These are phyloP conservation scores for Cytospora chrysosperma DNA, from an alignment of 2,329 filamentous ascomycete species.

Conservation along the genomic window DNA sequence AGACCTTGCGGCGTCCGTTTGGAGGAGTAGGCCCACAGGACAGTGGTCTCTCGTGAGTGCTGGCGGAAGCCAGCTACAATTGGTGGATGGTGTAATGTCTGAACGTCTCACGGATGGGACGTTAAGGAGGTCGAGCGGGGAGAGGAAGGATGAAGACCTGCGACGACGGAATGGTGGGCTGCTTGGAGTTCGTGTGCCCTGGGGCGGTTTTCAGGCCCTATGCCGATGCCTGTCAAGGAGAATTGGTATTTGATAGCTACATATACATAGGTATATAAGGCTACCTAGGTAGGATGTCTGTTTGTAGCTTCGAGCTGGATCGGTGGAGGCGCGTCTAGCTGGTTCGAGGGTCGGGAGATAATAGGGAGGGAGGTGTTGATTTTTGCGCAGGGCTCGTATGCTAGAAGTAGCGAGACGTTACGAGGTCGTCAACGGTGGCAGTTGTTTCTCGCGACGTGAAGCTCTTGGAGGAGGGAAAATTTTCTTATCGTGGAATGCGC, in stretches of 20 bases:
- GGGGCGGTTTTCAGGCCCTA: slow-evolving; percentile 52
- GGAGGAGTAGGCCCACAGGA: slow-evolving; percentile 97
- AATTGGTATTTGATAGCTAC: slow-evolving; percentile 61
- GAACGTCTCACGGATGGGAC: slow-evolving; percentile 68
- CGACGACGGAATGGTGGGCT: slow-evolving; percentile 84
- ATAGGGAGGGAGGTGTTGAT: background rate
- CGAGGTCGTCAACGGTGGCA: background rate
- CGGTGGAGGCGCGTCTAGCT: background rate
- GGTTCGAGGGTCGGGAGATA: background rate
- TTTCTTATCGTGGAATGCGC: background rate
- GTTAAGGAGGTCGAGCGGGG: slow-evolving; percentile 90
- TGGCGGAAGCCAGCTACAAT: slow-evolving; percentile 86
- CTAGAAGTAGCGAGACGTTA: background rate
- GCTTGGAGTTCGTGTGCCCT: slow-evolving; percentile 51
- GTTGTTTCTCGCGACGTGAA: background rate
- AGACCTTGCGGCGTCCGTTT: slow-evolving; percentile 90
- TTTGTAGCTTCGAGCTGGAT: background rate
- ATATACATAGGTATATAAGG: background rate
- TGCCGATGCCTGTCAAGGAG: slow-evolving; percentile 78
- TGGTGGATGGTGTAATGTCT: slow-evolving; percentile 35
- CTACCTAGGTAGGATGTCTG: no score
- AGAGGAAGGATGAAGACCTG: slow-evolving; percentile 81
- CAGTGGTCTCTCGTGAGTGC: slow-evolving; percentile 61
- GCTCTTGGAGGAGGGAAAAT: background rate
- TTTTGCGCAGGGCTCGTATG: background rate